Evolutionary conservation across 1,284 basidiomycete genomes (phyloP), one percentile per base, ranked within the genome.

Genomic region (Marasmius fiardii): DNA sequence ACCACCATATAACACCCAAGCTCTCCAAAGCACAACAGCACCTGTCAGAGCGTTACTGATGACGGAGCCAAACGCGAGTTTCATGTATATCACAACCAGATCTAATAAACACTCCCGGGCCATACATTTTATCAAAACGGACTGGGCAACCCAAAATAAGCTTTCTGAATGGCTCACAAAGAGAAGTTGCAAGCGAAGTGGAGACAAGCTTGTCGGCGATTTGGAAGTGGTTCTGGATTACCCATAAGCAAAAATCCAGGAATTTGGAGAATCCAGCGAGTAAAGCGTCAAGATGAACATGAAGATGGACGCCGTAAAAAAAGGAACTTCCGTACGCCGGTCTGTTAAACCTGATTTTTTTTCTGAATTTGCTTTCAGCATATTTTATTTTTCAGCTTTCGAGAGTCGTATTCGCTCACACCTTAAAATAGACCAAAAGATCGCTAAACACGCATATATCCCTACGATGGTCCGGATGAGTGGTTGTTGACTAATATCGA

Each of bases 11-110:
- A 66, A 52, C 14, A 64, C 54, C 62, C 64, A 64, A 18, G 63
- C 64, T 20, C 64, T 55, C 63, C 64, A 66, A 2, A 66, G 55
- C 1, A 66, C 64, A 1, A 66, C 61, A 8, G 56, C 62, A 37
- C 64, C 64, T 11, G 62, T 61, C 21, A 64, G 48, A 5, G 58
- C 57, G 43, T 66, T 64, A 63, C 64, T 4, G 5, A 31, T 31
- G 26, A 28, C 20, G 7, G 6, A 31, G n/a, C 18, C 7, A 21
- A 1, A 4, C 10, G 24, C 12, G 28, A 35, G n/a, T n/a, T 26
- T 41, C 39, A 41, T 53, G 48, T 44, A n/a, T 26, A 18, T 44
- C n/a, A n/a, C n/a, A 34, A 33, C 14, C 11, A 5, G n/a, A 10
- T 16, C n/a, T n/a, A n/a, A 34, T 3, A 45, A 34, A 53, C n/a